Base-by-base conservation (phyloP, 2,329 filamentous ascomycete genomes). In the Tolypocladium pustulatum region DNA sequence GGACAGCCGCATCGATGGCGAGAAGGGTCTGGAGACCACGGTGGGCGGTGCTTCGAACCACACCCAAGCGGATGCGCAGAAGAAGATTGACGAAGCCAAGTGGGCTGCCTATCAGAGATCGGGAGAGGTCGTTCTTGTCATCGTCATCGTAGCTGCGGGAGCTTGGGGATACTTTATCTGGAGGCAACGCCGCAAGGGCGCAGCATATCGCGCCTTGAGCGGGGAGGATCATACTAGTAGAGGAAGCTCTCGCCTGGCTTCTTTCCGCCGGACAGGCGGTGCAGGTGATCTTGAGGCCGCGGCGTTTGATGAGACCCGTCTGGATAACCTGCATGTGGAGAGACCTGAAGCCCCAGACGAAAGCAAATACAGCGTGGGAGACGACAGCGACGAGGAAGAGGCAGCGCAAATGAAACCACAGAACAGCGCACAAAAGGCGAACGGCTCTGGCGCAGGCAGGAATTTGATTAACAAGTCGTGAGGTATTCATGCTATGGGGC, bases 21-120 rank as follows among this genome's bases (percentile, higher is more conserved):
- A 95, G 72, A 91, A 91, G 70, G 84, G 88, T 1, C 85, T 85
- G 7, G 82, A 90, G 65, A 91, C 89, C 1, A 88, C 87, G 22
- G 89, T 94, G 3, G 89, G 89, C 55, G 86, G 83, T 37, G 86
- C 88, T 54, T 82, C 75, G 59, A 81, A 81, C 67, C 72, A 76
- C 61, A 72, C 73, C 65, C 66, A 91, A 9, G 62, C 70, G 49
- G 69, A 72, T 56, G 68, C 70, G 85, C 80, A 89, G 68, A 85
- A 88, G 68, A 78, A 82, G 69, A 74, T 96, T n/a, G 84, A 92
- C 65, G 84, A 90, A 34, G 91, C 91, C 22, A 89, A 92, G 67
- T 95, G 91, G 89, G 83, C 87, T 56, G 92, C 92, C 0, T 97
- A 97, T 73, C 88, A 88, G 69, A 87, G 89, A 66, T 94, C 90